Conservation (phyloP, 805 yeast genomes). For the Lipomyces starkeyi region DNA sequence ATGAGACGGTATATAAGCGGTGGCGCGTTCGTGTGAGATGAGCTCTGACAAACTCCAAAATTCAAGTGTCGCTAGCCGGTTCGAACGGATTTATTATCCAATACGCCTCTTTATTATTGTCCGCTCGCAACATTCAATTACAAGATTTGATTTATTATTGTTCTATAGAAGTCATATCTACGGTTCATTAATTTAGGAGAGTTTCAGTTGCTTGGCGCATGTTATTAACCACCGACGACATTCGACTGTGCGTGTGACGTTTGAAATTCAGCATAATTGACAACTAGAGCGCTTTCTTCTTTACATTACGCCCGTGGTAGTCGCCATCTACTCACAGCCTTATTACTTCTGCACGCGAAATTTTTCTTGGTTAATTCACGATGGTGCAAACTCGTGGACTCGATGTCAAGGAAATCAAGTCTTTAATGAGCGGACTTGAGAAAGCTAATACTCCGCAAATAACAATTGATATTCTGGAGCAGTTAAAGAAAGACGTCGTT, state of each 20-base stretch:
- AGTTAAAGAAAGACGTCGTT: slow-evolving; percentile 69
- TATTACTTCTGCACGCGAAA: neutral
- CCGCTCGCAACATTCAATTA: no score
- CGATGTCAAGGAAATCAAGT: slow-evolving; percentile 61
- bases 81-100: no score
- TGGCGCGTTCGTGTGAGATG: no score
- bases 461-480: slow-evolving; percentile 67
- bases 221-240: neutral
- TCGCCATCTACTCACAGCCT: neutral
- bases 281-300: neutral
- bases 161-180: neutral
- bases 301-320: neutral
- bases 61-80: no score
- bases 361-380: neutral
- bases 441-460: slow-evolving; percentile 69
- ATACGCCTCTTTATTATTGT: no score
- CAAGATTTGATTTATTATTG: no score
- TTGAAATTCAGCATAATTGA: neutral
- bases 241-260: neutral
- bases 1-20: no score
- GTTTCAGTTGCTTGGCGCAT: neutral
- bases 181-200: neutral
- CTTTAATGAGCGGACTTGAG: slow-evolving; percentile 73
- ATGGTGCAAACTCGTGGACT: slow-evolving; percentile 13
- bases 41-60: no score